A percentile compares a stretch with the other conserved stretches of the same genome.
Evolutionary conservation across 768 basidiomycete genomes (phyloP).

Genomic region (Dacryopinax primogenitus): DNA sequence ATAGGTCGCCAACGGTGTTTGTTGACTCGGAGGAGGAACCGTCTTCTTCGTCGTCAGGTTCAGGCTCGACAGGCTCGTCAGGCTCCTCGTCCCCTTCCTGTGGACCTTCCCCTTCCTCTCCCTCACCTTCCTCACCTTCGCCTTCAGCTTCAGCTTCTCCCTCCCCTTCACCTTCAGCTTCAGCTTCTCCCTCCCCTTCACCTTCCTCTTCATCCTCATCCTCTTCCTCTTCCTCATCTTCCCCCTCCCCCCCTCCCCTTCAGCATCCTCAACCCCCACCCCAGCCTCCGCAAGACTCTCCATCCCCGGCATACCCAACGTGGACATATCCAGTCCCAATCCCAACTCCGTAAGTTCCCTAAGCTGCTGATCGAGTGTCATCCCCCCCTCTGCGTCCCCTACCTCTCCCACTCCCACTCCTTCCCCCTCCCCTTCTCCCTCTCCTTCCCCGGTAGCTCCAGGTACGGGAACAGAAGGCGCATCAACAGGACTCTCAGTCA

Average conservation of each 20-base stretch:
- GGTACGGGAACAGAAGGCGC: not conserved
- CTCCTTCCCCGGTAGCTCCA: not conserved
- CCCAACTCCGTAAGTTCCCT: not conserved
- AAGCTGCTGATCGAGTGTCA: not conserved
- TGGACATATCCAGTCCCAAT: not conserved
- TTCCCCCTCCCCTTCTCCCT: not conserved
- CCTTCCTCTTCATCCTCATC: constrained; percentile 1
- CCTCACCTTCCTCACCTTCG: not conserved
- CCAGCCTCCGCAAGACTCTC: not conserved
- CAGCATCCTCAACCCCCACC: not conserved
- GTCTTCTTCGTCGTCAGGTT: not conserved
- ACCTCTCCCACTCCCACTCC: not conserved
- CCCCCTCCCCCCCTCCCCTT: not conserved
- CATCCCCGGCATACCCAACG: constrained; percentile 1
- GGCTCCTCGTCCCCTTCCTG: not conserved
- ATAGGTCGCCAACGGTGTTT: not conserved
- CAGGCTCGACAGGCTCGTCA: not conserved
- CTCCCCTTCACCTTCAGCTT: not conserved
- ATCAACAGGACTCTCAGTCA: constrained; percentile 6
- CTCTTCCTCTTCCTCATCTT: not conserved
- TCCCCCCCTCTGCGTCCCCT: not conserved
- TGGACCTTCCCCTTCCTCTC: not conserved
- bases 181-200: not conserved
- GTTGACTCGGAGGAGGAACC: not conserved
- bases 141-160: not conserved